A percentile compares a stretch with the other conserved stretches of the same genome.
These are phyloP conservation scores for Carallia brachiata DNA, from an alignment of 345 rosid species.

Conservation along the genomic window DNA sequence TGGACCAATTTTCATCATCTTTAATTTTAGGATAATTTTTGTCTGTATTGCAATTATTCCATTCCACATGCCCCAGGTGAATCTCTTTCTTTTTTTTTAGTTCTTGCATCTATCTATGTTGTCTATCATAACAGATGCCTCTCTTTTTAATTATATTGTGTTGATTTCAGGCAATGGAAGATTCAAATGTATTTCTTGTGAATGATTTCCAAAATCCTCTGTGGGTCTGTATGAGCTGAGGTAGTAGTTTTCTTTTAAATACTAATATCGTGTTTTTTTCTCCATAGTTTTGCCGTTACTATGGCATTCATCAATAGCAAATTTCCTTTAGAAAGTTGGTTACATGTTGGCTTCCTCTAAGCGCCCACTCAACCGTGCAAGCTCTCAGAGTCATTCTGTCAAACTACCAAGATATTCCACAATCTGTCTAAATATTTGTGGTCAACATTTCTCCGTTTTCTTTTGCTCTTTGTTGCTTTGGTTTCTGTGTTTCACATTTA, in stretches of 20 bases:
- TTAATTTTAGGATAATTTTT: too few species aligned
- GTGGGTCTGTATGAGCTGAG: slow-evolving; percentile 50
- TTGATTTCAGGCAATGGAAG: slow-evolving; percentile 71
- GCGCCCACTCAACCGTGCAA: background rate
- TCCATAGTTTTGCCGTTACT: background rate
- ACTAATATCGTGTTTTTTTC: background rate
- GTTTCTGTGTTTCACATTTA: slow-evolving; percentile 11
- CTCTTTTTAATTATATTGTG: slow-evolving; percentile 5
- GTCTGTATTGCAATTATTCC: too few species aligned
- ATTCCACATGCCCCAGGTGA: background rate
- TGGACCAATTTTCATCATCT: background rate
- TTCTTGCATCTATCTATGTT: background rate
- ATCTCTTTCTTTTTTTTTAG: background rate
- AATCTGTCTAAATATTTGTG: background rate
- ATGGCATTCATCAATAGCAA: slow-evolving; percentile 4
- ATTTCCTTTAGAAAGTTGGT: background rate
- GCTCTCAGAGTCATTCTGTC: background rate
- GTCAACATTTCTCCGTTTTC: background rate
- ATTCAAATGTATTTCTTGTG: slow-evolving; percentile 86
- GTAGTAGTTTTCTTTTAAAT: background rate
- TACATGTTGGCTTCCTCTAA: slow-evolving; percentile 1
- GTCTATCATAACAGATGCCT: background rate
- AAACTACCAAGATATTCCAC: background rate
- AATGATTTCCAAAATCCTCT: slow-evolving; percentile 86
- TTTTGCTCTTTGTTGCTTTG: background rate